These are phyloP conservation scores for Sugiyamaella qingdaonensis DNA, from an alignment of 805 yeast species.

Conservation along the genomic window DNA sequence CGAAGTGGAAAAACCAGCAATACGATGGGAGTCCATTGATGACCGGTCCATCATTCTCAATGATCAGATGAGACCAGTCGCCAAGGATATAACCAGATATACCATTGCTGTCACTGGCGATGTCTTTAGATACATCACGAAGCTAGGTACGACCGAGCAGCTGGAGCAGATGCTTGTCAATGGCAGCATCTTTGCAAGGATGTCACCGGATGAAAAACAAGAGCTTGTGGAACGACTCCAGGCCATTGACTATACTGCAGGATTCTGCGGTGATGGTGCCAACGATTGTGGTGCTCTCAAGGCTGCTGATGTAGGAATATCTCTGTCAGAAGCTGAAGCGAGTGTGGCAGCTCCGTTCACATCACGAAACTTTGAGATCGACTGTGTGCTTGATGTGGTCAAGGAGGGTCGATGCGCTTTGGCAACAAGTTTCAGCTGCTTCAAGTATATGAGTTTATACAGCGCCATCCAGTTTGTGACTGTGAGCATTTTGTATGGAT, in stretches of 20 bases:
- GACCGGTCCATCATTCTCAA: conserved; percentile 52
- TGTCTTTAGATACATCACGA: conserved; percentile 72
- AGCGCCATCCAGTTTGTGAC: conserved; percentile 94
- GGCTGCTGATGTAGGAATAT: conserved; percentile 96
- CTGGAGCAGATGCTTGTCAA: conserved; percentile 61
- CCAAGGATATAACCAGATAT: conserved; percentile 45
- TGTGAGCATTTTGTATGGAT: conserved; percentile 75
- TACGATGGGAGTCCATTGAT: conserved; percentile 41
- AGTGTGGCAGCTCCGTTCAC: conserved; percentile 99
- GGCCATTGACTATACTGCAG: conserved; percentile 81
- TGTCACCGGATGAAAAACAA: conserved; percentile 99
- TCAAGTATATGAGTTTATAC: conserved; percentile 95
- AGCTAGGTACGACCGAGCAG: conserved; percentile 38
- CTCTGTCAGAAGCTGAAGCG: conserved; percentile 96
- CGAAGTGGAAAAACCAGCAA: conserved; percentile 4
- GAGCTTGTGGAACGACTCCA: conserved; percentile 88
- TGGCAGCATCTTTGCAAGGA: conserved; percentile 82
- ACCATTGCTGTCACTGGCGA: conserved; percentile 90
- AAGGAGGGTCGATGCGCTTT: conserved; percentile 92
- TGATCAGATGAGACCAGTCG: conserved; percentile 44
- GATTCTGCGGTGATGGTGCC: conserved; percentile 99
- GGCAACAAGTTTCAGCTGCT: conserved; percentile 93
- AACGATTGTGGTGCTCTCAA: conserved; percentile 98
- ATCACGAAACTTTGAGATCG: conserved; percentile 79
- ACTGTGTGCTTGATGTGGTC: conserved; percentile 88